Evolutionary conservation across 225 moss, liverwort and hornwort genomes (phyloP).

Genomic region (Pleurozium schreberi): DNA sequence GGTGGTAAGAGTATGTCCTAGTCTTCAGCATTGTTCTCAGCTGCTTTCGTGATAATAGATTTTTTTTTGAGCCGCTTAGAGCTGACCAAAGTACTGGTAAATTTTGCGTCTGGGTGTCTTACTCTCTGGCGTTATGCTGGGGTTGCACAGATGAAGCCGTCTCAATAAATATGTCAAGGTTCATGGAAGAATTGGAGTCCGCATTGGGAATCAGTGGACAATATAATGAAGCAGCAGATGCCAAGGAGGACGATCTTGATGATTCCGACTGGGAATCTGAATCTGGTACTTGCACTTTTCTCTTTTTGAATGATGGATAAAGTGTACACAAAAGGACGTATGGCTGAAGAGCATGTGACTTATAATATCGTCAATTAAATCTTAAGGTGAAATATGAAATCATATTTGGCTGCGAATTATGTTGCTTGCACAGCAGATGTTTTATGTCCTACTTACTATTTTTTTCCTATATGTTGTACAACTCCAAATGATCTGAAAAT

Average conservation of each 20-base stretch:
- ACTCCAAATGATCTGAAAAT: no score
- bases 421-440: not conserved
- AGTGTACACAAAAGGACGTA: not conserved
- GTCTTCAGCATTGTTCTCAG: not conserved
- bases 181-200: constrained; percentile 69
- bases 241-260: constrained; percentile 21
- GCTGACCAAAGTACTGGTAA: not conserved
- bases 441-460: not conserved
- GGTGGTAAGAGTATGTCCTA: constrained; percentile 23
- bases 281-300: constrained; percentile 25
- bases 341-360: not conserved
- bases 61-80: not conserved
- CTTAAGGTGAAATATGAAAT: not conserved
- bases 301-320: not conserved
- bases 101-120: not conserved
- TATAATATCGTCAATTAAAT: not conserved
- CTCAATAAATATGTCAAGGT: constrained; percentile 49
- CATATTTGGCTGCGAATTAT: not conserved
- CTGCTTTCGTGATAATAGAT: not conserved
- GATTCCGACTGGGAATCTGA: constrained; percentile 57
- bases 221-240: constrained; percentile 9
- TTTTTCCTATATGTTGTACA: no score
- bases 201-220: constrained; percentile 49
- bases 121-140: not conserved
- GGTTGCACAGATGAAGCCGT: constrained; percentile 45